Percentiles rank a stretch among this genome's conserved stretches.
phyloP scores from a whole-genome alignment of 2,329 filamentous ascomycete genomes.

The Rugonectria rugulosa region DNA sequence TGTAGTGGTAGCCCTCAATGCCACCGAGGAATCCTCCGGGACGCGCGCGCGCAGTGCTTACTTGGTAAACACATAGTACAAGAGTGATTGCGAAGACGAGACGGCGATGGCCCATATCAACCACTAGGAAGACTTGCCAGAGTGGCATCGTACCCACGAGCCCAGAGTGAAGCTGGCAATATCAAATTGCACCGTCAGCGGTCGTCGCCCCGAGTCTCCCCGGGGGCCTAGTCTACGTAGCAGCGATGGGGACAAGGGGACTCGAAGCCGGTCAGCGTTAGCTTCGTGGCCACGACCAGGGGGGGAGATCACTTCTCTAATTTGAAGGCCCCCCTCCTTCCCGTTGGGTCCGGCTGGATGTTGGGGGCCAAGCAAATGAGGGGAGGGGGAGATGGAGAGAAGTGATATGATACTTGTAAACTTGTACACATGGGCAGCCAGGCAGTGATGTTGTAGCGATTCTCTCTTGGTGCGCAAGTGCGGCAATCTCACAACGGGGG shows the following conservation, averaged over 20 bases:
- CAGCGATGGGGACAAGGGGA: no score
- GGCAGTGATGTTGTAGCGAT: no score
- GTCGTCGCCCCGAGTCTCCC: no score
- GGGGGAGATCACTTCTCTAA: no score
- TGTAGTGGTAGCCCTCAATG: neutral
- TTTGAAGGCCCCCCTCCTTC: no score
- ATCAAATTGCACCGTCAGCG: no score
- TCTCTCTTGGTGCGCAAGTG: no score
- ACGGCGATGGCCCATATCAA: neutral
- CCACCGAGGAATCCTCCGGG: neutral
- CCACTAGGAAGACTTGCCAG: slow-evolving; percentile 3
- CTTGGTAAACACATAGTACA: no score
- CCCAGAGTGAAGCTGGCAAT: neutral
- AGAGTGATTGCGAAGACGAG: neutral
- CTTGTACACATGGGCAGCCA: no score
- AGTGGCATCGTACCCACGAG: neutral
- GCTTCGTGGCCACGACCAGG: slow-evolving; percentile 4
- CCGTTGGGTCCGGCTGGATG: no score
- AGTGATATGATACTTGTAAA: no score
- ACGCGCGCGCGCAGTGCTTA: neutral
- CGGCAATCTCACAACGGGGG: neutral
- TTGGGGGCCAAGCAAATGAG: neutral
- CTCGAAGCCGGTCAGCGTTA: slow-evolving; percentile 4
- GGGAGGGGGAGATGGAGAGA: neutral
- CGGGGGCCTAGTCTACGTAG: no score